Conservation (phyloP, 768 basidiomycete species). For the Trametes punicea region DNA sequence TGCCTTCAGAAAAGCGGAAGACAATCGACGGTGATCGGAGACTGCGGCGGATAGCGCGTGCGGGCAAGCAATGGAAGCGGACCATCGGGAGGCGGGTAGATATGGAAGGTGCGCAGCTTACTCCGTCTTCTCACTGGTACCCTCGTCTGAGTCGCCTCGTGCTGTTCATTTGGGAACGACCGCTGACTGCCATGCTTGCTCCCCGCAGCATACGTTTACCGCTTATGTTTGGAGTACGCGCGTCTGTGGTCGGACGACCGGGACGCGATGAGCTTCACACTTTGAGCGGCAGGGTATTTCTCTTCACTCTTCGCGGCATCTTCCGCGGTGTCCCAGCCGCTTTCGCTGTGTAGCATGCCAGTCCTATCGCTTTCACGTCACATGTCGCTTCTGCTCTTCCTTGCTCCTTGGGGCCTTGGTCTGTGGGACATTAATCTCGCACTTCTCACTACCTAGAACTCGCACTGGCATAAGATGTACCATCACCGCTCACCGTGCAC, state of each 20-base stretch:
- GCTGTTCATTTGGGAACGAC: neutral
- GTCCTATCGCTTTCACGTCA: neutral
- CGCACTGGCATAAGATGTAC: conserved; percentile 19
- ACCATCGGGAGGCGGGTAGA: conserved; percentile 79
- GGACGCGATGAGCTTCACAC: conserved; percentile 53
- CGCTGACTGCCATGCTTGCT: conserved; percentile 16
- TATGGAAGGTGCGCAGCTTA: conserved; percentile 75
- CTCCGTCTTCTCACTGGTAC: neutral
- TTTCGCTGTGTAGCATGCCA: neutral
- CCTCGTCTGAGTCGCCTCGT: neutral
- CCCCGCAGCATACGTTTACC: conserved; percentile 73
- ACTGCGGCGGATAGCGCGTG: conserved; percentile 78
- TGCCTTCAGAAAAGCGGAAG: conserved; percentile 34
- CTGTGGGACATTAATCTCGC: conserved; percentile 5
- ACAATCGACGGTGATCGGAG: conserved; percentile 64
- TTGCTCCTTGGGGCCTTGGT: conserved; percentile 1
- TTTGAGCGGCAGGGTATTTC: conserved; percentile 11
- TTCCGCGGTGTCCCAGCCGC: neutral
- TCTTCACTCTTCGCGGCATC: neutral
- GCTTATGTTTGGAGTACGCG: conserved; percentile 87
- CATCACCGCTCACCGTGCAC: conserved; percentile 1
- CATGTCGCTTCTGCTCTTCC: neutral
- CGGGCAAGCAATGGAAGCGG: conserved; percentile 92
- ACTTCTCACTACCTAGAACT: neutral
- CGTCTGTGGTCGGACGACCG: conserved; percentile 83